phyloP scores from a whole-genome alignment of 2,329 filamentous ascomycete genomes.

The Botryotinia convoluta region DNA sequence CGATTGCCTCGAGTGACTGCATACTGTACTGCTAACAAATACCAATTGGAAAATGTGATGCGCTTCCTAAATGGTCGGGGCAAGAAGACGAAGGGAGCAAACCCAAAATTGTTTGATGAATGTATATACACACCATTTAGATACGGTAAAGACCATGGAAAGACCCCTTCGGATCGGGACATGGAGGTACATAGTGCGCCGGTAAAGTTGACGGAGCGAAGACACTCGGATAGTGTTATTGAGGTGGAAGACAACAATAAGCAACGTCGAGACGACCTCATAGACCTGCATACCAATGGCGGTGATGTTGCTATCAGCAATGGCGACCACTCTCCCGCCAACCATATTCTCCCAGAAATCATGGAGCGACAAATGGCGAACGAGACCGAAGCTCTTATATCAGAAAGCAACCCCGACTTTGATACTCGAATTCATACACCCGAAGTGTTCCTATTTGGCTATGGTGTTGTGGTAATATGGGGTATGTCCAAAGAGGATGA shows the following conservation, averaged over 20 bases:
- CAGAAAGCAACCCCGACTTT: slow-evolving; percentile 60
- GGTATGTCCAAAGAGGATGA: slow-evolving; percentile 93
- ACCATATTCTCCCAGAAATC: slow-evolving; percentile 30
- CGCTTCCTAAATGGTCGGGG: slow-evolving; percentile 83
- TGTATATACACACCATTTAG: slow-evolving; percentile 95
- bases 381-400: slow-evolving; percentile 32
- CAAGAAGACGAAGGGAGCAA: slow-evolving; percentile 68
- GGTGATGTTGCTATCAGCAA: slow-evolving; percentile 39
- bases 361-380: slow-evolving; percentile 41
- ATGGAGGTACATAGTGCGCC: slow-evolving; percentile 34
- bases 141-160: slow-evolving; percentile 54
- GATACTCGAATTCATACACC: slow-evolving; percentile 88
- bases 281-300: slow-evolving; percentile 53
- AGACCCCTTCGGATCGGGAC: slow-evolving; percentile 37
- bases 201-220: slow-evolving; percentile 56
- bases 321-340: slow-evolving; percentile 30
- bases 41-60: slow-evolving; percentile 86
- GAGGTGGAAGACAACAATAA: slow-evolving; percentile 61
- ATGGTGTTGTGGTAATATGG: slow-evolving; percentile 97
- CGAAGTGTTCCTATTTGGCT: slow-evolving; percentile 94
- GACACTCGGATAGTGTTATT: slow-evolving; percentile 74
- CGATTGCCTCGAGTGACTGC: slow-evolving; percentile 88
- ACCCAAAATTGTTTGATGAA: slow-evolving; percentile 92
- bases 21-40: slow-evolving; percentile 91
- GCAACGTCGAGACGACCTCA: slow-evolving; percentile 57